phyloP scores from a whole-genome alignment of 805 yeast genomes.

The Candida silvatica region DNA sequence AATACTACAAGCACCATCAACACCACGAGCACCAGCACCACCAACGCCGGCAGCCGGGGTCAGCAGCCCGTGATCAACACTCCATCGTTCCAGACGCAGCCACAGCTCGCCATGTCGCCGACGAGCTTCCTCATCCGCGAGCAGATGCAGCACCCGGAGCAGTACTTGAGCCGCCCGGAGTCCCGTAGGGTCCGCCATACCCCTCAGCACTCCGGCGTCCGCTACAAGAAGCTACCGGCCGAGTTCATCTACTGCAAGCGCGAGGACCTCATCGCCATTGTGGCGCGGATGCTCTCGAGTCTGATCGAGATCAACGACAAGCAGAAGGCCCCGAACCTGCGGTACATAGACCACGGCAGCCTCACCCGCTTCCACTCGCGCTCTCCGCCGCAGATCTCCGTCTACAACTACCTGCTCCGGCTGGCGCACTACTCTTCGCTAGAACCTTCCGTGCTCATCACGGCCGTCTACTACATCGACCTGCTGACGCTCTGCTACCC shows the following conservation, averaged over 20 bases:
- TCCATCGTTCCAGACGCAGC: no score
- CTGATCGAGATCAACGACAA: slow-evolving; percentile 68
- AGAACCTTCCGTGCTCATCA: slow-evolving; percentile 72
- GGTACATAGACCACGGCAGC: slow-evolving; percentile 26
- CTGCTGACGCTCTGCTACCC: slow-evolving; percentile 70
- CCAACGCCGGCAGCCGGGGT: no score
- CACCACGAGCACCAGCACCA: no score
- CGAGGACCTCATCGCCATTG: slow-evolving; percentile 60
- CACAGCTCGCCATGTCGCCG: no score
- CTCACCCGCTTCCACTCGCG: slow-evolving; percentile 91
- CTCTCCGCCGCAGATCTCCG: slow-evolving; percentile 82
- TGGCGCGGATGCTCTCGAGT: slow-evolving; percentile 73
- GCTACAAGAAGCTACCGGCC: slow-evolving; percentile 28
- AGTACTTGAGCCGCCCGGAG: no score
- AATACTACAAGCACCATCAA: no score
- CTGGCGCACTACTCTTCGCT: slow-evolving; percentile 77
- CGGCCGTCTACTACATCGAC: slow-evolving; percentile 87
- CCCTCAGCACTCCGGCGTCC: neutral
- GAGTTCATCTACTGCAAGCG: slow-evolving; percentile 59
- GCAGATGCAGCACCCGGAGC: no score
- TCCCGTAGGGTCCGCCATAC: no score
- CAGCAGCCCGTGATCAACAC: no score
- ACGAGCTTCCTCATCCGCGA: no score
- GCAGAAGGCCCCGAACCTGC: slow-evolving; percentile 20
- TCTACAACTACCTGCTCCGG: slow-evolving; percentile 67